Base-by-base conservation (phyloP, 768 basidiomycete genomes). In the Termitomyces sp. region DNA sequence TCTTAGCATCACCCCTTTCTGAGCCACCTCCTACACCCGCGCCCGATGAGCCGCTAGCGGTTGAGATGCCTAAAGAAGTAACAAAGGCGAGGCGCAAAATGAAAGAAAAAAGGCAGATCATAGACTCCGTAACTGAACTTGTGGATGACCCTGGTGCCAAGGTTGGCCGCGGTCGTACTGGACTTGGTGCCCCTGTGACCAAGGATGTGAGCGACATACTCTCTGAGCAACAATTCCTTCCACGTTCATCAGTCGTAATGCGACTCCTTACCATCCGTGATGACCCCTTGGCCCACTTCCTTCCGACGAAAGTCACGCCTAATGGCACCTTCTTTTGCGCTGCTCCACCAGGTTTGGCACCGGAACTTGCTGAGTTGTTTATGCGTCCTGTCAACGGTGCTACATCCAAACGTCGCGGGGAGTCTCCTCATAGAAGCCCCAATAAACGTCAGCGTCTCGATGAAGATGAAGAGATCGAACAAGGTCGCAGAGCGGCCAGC, bases 61-160 rank as follows among this genome's bases (percentile, higher is more conserved):
- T 82, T 2, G 60, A 60, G 4, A 75, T 76, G 4, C 57, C 77
- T 10, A 77, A 73, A 30, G 77, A 75, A 50, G 60, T 62, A 40
- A 50, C 64, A 37, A 77, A 76, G 57, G 67, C 64, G 65, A 75
- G 80, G 73, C 74, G 80, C 63, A 81, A 85, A 70, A 61, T 69
- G 37, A 84, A 82, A 61, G 86, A 88, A 65, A 91, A 87, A 78
- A 95, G 89, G 70, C 87, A 91, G 62, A 91, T 94, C 45, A 89
- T 96, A 54, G 95, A 98, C 68, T 80, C 83, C n/a, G 82, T 92
- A 44, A 94, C 89, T 7, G 94, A 98, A 70, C 80, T 94, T 44
- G 78, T 80, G 43, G 84, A 84, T 56, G 84, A 84, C 3, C 81
- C 79, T 26, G 80, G 82, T 26, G 74, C 75, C 6, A 74, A 77